Evolutionary conservation across 164 flowering plant genomes (phyloP).

Genomic region (Vitis rupestris): DNA sequence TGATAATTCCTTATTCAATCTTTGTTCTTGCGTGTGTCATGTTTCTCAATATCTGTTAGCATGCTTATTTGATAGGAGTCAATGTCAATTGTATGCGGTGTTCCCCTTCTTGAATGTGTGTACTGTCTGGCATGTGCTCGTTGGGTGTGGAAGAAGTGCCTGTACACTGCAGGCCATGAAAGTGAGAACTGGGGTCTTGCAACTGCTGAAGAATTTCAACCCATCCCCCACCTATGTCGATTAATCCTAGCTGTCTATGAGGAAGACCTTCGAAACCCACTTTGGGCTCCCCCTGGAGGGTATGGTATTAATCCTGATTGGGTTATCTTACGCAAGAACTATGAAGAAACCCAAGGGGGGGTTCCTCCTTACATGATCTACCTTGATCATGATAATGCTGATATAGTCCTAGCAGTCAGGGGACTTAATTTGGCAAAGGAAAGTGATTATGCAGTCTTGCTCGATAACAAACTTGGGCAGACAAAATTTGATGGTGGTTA

Average conservation of each 20-base stretch:
- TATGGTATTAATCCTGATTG: conserved; percentile 50
- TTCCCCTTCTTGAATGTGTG: conserved; percentile 65
- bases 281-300: conserved; percentile 82
- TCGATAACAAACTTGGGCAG: conserved; percentile 68
- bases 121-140: conserved; percentile 60
- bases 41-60: not conserved
- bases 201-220: conserved; percentile 34
- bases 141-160: conserved; percentile 61
- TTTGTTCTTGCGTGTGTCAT: not conserved
- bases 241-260: conserved; percentile 58
- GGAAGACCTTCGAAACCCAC: conserved; percentile 55
- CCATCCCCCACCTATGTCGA: conserved; percentile 57
- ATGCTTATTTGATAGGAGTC: conserved; percentile 26
- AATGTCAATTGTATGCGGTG: conserved; percentile 40
- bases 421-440: conserved; percentile 63
- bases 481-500: not conserved
- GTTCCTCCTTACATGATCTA: conserved; percentile 63
- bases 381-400: conserved; percentile 53
- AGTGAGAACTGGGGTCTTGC: conserved; percentile 32
- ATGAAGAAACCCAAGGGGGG: conserved; percentile 44
- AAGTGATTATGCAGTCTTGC: conserved; percentile 54
- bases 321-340: conserved; percentile 12
- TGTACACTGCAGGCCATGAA: conserved; percentile 22
- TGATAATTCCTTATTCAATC: no score
- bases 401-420: conserved; percentile 53